phyloP scores from a whole-genome alignment of 495 filamentous ascomycete genomes.

The Penicillium bialowiezense region DNA sequence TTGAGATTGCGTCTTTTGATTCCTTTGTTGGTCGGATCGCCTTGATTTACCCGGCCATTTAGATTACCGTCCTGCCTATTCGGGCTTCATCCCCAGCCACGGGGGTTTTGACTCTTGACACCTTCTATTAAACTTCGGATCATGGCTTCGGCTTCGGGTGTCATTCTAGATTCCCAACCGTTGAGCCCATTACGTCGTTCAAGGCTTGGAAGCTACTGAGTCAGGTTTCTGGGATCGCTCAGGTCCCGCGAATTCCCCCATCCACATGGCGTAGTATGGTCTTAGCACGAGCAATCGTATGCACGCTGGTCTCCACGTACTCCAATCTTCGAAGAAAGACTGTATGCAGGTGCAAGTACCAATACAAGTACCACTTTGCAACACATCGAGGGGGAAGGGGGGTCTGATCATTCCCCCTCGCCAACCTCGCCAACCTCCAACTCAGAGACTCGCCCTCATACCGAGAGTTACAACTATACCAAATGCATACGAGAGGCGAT shows the following conservation, averaged over 20 bases:
- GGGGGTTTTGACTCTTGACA: neutral
- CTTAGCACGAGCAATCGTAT: neutral
- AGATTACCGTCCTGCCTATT: slow-evolving; percentile 1
- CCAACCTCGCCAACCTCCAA: neutral
- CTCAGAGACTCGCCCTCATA: neutral
- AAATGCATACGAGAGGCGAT: neutral
- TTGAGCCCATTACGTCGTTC: neutral
- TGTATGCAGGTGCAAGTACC: no score
- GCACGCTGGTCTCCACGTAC: neutral
- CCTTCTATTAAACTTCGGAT: neutral
- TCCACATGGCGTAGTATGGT: neutral
- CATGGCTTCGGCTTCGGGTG: neutral
- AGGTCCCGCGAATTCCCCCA: no score
- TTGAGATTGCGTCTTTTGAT: no score
- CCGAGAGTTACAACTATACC: no score
- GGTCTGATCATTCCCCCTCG: neutral
- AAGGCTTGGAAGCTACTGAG: neutral
- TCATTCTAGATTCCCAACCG: neutral
- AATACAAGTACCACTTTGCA: no score
- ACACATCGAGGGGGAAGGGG: neutral
- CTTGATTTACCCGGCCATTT: no score
- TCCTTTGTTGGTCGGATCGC: no score
- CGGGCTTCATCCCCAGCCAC: neutral
- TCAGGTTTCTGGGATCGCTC: neutral
- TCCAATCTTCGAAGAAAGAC: neutral